These are phyloP conservation scores for Babesia gibsoni DNA, from an alignment of 169 alveolate species.

Conservation along the genomic window DNA sequence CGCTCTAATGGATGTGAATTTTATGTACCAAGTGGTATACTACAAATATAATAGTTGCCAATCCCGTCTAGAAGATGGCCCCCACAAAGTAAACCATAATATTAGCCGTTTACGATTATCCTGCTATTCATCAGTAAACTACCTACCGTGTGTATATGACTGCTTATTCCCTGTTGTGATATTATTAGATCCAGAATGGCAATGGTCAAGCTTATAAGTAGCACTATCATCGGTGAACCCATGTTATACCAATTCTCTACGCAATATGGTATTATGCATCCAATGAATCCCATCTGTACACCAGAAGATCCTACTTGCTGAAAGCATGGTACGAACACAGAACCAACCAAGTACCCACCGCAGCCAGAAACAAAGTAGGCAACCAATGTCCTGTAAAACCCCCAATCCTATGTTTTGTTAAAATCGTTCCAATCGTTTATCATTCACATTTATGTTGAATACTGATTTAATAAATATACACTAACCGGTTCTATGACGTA, in stretches of 20 bases:
- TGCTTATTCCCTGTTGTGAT: not conserved
- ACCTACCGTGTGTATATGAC: slow-evolving; percentile 28
- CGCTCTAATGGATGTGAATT: no score
- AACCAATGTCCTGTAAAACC: not conserved
- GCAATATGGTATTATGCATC: slow-evolving; percentile 13
- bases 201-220: not conserved
- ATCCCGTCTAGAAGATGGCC: no score
- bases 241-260: slow-evolving; percentile 30
- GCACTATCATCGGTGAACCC: slow-evolving; percentile 14
- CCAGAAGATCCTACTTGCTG: slow-evolving; percentile 38
- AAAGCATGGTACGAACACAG: slow-evolving; percentile 20
- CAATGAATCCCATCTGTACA: slow-evolving; percentile 8
- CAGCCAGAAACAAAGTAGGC: slow-evolving; percentile 21
- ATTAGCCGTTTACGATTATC: no score
- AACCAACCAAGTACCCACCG: slow-evolving; percentile 27
- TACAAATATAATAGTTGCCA: no score
- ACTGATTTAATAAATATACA: not conserved
- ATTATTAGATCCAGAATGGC: not conserved
- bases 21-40: no score
- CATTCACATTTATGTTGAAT: not conserved
- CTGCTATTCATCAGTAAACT: no score
- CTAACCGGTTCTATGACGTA: slow-evolving; percentile 38
- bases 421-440: not conserved
- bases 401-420: slow-evolving; percentile 15
- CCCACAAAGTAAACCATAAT: no score